Conservation (phyloP, 257 asterid species). For the Solanum appendiculatum region DNA sequence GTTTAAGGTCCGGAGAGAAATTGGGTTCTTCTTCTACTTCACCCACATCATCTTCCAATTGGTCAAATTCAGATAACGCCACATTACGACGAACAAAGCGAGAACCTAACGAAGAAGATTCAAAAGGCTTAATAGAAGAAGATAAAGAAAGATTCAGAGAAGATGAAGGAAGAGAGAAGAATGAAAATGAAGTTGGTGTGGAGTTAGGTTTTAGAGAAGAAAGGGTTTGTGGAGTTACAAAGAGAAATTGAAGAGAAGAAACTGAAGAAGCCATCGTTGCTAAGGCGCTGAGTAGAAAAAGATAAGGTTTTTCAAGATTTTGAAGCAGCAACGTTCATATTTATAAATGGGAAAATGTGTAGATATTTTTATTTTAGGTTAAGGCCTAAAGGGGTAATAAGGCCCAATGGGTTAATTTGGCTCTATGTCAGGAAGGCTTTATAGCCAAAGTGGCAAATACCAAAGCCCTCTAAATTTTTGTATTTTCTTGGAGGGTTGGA, state of each 20-base stretch:
- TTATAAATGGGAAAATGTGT: not conserved
- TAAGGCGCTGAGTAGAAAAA: not conserved
- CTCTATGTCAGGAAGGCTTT: not conserved
- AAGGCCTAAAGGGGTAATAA: not conserved
- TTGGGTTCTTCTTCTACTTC: slow-evolving; percentile 24
- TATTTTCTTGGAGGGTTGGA: not conserved
- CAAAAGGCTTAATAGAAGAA: not conserved
- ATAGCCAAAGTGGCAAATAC: not conserved
- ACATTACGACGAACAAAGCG: slow-evolving; percentile 33
- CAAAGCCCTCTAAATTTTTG: not conserved
- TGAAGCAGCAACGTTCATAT: not conserved
- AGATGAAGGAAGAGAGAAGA: slow-evolving; percentile 18
- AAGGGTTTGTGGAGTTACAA: slow-evolving; percentile 50
- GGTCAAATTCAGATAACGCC: slow-evolving; percentile 27
- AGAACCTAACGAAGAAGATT: slow-evolving; percentile 6
- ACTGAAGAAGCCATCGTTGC: slow-evolving; percentile 53
- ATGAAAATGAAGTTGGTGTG: slow-evolving; percentile 8
- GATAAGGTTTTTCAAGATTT: not conserved
- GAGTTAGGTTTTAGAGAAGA: slow-evolving; percentile 9
- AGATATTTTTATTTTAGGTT: not conserved
- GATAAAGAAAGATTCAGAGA: slow-evolving; percentile 34
- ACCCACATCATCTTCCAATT: slow-evolving; percentile 27
- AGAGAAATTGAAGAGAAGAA: slow-evolving; percentile 32
- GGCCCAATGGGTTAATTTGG: not conserved
- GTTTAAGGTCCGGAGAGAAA: slow-evolving; percentile 61